Evolutionary conservation across 352 stramenopile genomes (phyloP).

Genomic region (Saprolegnia diclina): DNA sequence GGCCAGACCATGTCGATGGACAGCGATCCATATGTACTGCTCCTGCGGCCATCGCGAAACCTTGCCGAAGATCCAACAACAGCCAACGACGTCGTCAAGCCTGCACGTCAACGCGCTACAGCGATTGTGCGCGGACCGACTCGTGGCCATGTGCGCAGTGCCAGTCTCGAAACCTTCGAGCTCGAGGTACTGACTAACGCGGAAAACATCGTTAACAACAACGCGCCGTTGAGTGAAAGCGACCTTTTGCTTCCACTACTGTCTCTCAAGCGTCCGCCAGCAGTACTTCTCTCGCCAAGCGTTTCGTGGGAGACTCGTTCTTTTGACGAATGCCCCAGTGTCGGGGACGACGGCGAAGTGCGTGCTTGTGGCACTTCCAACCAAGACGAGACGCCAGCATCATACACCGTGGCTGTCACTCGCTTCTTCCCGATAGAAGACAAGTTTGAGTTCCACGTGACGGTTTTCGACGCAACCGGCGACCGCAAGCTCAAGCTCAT

Average conservation of each 20-base stretch:
- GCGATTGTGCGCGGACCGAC: background rate
- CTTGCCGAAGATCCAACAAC: background rate
- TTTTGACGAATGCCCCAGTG: background rate
- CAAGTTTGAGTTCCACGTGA: constrained; percentile 26
- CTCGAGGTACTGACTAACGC: background rate
- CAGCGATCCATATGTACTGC: background rate
- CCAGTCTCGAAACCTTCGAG: background rate
- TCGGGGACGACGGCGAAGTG: background rate
- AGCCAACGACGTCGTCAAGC: background rate
- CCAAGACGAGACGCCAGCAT: background rate
- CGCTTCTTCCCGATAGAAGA: constrained; percentile 25
- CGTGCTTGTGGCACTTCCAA: background rate
- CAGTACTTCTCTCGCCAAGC: background rate
- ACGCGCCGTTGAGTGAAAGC: background rate
- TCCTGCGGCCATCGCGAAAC: background rate
- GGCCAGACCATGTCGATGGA: constrained; percentile 4
- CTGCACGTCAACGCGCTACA: background rate
- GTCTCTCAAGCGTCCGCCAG: background rate
- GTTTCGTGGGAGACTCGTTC: background rate
- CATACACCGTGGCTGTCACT: constrained; percentile 11
- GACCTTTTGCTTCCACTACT: background rate
- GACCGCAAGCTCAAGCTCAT: constrained; percentile 7
- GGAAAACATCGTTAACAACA: background rate
- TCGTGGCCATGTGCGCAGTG: background rate
- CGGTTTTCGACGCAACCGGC: background rate